A percentile compares a stretch with the other conserved stretches of the same genome.
Evolutionary conservation across 2,329 filamentous ascomycete species (phyloP).

Genomic region (Orbilia brochopaga): DNA sequence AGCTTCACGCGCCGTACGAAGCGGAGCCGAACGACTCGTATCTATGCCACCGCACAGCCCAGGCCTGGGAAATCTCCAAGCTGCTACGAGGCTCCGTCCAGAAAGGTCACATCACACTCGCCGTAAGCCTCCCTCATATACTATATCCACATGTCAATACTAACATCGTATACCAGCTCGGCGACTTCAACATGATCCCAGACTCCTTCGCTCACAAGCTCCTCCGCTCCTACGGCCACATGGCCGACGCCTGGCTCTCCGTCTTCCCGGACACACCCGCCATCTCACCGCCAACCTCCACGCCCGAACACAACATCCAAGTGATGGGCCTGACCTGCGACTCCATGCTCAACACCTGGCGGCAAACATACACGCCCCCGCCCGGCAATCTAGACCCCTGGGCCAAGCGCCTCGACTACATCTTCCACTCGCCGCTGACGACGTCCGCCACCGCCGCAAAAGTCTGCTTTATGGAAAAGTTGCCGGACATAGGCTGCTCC

Average conservation of each 20-base stretch:
- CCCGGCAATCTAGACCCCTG: slow-evolving; percentile 70
- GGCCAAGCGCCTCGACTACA: slow-evolving; percentile 92
- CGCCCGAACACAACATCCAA: slow-evolving; percentile 75
- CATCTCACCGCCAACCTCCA: slow-evolving; percentile 75
- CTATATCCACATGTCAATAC: background rate
- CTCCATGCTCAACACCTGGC: slow-evolving; percentile 86
- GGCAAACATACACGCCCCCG: slow-evolving; percentile 79
- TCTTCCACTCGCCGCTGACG: slow-evolving; percentile 65
- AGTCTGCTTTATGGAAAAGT: slow-evolving; percentile 75
- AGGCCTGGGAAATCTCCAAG: slow-evolving; percentile 94
- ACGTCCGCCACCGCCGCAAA: slow-evolving; percentile 67
- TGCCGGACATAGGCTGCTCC: slow-evolving; percentile 77
- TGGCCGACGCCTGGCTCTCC: slow-evolving; percentile 82
- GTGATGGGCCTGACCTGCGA: slow-evolving; percentile 82
- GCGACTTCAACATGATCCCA: slow-evolving; percentile 97
- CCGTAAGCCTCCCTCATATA: slow-evolving; percentile 55
- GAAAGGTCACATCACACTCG: slow-evolving; percentile 80
- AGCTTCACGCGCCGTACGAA: slow-evolving; percentile 86
- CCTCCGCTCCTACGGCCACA: slow-evolving; percentile 76
- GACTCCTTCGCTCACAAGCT: slow-evolving; percentile 81
- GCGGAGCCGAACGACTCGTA: slow-evolving; percentile 76
- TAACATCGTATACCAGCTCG: slow-evolving; percentile 61
- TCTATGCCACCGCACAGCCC: slow-evolving; percentile 84
- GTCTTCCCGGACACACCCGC: slow-evolving; percentile 83
- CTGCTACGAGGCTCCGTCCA: slow-evolving; percentile 81